Evolutionary conservation across 208 protist genomes (phyloP), one percentile per base, ranked within the genome.

Genomic region (Novymonas esmeraldas): DNA sequence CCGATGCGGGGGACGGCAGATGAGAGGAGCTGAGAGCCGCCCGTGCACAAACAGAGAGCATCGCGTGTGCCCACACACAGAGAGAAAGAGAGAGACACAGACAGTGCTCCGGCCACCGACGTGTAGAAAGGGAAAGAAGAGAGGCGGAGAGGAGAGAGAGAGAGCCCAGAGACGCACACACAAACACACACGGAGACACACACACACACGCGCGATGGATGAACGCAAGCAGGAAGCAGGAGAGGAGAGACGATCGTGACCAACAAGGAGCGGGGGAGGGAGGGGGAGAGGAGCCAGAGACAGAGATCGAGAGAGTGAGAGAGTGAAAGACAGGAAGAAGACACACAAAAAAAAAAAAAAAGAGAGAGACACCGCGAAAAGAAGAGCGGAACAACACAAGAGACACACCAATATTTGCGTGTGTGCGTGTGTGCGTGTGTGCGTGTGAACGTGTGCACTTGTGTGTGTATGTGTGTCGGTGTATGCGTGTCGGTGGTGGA

Each of bases 11-110:
- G 5, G 67, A 70, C 0, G 71, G 76, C 38, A 46, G 55, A 52
- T 66, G 75, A 24, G 72, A 82, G 24, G 48, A 72, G 51, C 59
- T 78, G 16, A 76, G 56, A 3, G 78, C 66, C 20, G 56, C 77
- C 22, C 70, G 60, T 1, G 61, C 62, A 9, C 70, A 70, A 31
- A 78, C 44, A 10, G 66, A 71, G 38, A 78, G 70, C 77, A 82
- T 82, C 1, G 20, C 52, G 0, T 24, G 33, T n/a, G 10, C 0
- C 20, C 33, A 20, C 28, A 36, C 9, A 34, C 16, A 56, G 50
- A 56, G 29, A 36, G 33, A 57, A 13, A 38, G 33, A 4, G 20
- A 20, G 9, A 39, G 33, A 14, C 33, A 24, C n/a, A 4, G 18
- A n/a, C n/a, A n/a, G n/a, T n/a, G n/a, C n/a, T n/a, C n/a, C n/a